Conservation (phyloP, 139 green algal genomes). For the Tetratostichococcus sp. region DNA sequence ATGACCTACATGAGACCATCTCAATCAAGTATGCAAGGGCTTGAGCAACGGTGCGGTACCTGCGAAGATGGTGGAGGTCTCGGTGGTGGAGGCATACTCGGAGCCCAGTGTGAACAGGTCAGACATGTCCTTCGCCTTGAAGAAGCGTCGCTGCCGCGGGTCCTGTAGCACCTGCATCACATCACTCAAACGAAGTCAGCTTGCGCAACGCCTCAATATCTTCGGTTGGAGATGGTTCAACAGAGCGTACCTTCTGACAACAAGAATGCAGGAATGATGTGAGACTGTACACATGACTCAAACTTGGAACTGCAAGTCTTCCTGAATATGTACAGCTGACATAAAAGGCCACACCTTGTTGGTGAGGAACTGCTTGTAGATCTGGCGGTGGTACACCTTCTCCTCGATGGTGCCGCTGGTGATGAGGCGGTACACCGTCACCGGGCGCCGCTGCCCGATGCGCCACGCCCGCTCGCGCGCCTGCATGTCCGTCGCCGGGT, state of each 20-base stretch:
- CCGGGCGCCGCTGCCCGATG: slow-evolving; percentile 84
- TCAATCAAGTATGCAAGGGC: no score
- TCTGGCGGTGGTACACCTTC: slow-evolving; percentile 94
- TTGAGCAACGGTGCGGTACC: no score
- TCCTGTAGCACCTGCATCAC: slow-evolving; percentile 74
- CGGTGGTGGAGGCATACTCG: slow-evolving; percentile 35
- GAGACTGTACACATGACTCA: no score
- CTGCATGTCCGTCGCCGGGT: slow-evolving; percentile 86
- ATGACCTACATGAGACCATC: no score
- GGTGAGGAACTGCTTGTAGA: slow-evolving; percentile 90
- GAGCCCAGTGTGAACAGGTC: slow-evolving; percentile 91
- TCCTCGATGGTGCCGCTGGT: slow-evolving; percentile 96
- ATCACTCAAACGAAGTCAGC: background rate
- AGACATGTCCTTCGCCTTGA: slow-evolving; percentile 79
- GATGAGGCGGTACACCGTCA: slow-evolving; percentile 94
- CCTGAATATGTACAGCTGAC: no score
- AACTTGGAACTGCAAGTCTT: no score
- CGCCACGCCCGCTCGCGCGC: slow-evolving; percentile 94
- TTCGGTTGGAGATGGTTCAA: no score
- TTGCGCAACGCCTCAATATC: background rate
- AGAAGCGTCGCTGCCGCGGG: slow-evolving; percentile 89
- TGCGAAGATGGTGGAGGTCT: slow-evolving; percentile 80
- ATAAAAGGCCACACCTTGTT: slow-evolving; percentile 73
- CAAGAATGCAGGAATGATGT: no score
- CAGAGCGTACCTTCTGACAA: no score